These are phyloP conservation scores for Colletotrichum horii DNA, from an alignment of 2,329 filamentous ascomycete genomes.

Conservation along the genomic window DNA sequence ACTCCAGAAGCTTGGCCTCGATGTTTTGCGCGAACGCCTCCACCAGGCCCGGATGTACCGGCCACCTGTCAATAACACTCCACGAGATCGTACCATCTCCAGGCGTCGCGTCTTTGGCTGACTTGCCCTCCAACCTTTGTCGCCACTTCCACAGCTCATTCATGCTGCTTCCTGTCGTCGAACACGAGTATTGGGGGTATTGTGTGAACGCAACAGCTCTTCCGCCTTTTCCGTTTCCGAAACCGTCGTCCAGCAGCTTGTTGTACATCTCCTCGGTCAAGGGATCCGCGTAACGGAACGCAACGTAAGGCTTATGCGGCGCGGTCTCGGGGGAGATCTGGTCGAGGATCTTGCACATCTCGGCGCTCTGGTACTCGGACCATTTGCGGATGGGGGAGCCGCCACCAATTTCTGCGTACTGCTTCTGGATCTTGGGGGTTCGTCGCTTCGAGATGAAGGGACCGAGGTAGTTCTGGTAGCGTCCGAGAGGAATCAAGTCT, in stretches of 20 bases:
- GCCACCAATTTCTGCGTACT: conserved; percentile 93
- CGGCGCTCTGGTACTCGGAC: conserved; percentile 91
- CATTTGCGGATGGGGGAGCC: conserved; percentile 98
- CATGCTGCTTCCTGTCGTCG: conserved; percentile 92
- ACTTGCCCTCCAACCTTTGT: conserved; percentile 82
- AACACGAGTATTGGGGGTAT: conserved; percentile 98
- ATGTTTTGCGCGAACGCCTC: conserved; percentile 95
- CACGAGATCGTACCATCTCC: conserved; percentile 79
- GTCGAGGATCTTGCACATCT: conserved; percentile 98
- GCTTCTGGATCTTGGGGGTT: conserved; percentile 95
- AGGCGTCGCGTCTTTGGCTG: conserved; percentile 53
- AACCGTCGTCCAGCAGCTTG: conserved; percentile 83
- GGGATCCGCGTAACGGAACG: conserved; percentile 93
- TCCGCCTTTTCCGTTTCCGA: conserved; percentile 87
- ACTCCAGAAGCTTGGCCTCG: conserved; percentile 81
- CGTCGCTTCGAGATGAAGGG: conserved; percentile 84
- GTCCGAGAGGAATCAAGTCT: conserved; percentile 94
- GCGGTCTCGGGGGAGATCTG: conserved; percentile 89
- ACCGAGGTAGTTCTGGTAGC: conserved; percentile 88
- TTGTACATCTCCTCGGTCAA: conserved; percentile 94
- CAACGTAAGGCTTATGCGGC: conserved; percentile 96
- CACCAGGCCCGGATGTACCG: conserved; percentile 85
- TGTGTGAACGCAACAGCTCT: conserved; percentile 96
- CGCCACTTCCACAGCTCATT: conserved; percentile 99
- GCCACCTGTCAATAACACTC: conserved; percentile 99